Evolutionary conservation across 371 early-diverging fungal genomes (phyloP).

Genomic region (Caulochytrium protostelioides): DNA sequence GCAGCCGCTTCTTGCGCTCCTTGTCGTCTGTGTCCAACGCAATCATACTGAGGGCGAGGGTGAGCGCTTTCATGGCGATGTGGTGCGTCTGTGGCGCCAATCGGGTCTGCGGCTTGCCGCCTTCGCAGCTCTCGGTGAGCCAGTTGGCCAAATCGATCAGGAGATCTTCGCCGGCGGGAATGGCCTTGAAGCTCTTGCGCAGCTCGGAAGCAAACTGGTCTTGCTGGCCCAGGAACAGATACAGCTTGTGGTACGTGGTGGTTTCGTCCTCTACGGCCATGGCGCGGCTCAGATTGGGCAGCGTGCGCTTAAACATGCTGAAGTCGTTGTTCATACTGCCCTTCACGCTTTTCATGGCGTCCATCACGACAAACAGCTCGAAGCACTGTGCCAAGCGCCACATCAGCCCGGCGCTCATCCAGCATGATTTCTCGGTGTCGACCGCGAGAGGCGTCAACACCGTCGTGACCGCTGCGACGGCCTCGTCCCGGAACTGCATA

Average conservation of each 20-base stretch:
- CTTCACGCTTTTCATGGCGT: conserved; percentile 26
- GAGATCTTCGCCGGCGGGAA: conserved; percentile 17
- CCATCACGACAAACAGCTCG: conserved; percentile 21
- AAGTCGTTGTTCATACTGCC: conserved; percentile 31
- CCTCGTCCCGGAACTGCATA: conserved; percentile 13
- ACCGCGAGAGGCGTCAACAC: conserved; percentile 7
- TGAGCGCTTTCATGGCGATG: neutral
- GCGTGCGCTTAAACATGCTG: conserved; percentile 18
- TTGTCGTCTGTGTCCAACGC: no score
- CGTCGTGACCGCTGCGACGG: conserved; percentile 7
- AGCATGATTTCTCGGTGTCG: conserved; percentile 9
- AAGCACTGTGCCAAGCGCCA: conserved; percentile 11
- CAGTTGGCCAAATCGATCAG: conserved; percentile 14
- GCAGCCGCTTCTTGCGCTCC: conserved; percentile 18
- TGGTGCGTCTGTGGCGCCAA: no score
- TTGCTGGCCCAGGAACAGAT: conserved; percentile 19
- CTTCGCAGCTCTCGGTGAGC: conserved; percentile 11
- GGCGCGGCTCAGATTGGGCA: neutral
- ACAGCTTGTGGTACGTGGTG: conserved; percentile 12
- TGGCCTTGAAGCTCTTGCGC: conserved; percentile 5
- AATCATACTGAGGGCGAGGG: no score
- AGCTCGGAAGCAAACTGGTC: conserved; percentile 18
- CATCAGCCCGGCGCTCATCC: conserved; percentile 9
- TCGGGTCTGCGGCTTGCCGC: no score
- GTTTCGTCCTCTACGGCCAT: conserved; percentile 10